Evolutionary conservation across 1,284 basidiomycete species (phyloP), one percentile per base, ranked within the genome.

Genomic region (Trichosporon faecale): DNA sequence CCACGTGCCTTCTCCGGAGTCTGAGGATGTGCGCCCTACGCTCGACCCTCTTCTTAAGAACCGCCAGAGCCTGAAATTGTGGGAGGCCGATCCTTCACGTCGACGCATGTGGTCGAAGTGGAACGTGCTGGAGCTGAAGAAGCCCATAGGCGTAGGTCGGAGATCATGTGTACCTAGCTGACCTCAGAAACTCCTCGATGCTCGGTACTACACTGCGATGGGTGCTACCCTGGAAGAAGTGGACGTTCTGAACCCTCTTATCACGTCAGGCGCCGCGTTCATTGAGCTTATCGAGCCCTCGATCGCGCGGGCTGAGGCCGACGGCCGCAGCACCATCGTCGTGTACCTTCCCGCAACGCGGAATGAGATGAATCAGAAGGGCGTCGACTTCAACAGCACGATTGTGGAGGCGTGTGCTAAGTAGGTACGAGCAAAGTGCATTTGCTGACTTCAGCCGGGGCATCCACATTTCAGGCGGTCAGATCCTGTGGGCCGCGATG

Each of bases 221-320:
- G 78, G 80, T 16, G 78, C 77, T 8, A 68, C 70, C 4, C 78
- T 74, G 29, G 63, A 68, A 46, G 80, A 82, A n/a, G 66, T 80
- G n/a, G 74, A 80, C 52, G 66, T 80, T 3, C 44, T 73, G 6
- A 70, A 68, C 4, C 60, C 70, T 0, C 73, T 76, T 0, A 46
- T 76, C 2, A 6, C 46, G 1, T 70, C 76, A 0, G 29, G 63
- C 0, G 40, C 70, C 12, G 79, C 77, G 49, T 74, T 80, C 18
- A 49, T 72, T 16, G 55, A 70, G 5, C 72, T 76, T 3, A 52
- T 80, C 8, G 33, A 33, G 2, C 44, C 65, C 0, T 75, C 75
- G 69, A 18, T 79, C 1, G 46, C 68, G 69, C 76, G 23, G 5
- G 33, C 23, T n/a, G 55, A 27, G 66, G 70, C 5, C 33, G 70